Base-by-base conservation (phyloP, 2,329 filamentous ascomycete genomes). In the Claviceps maximensis region DNA sequence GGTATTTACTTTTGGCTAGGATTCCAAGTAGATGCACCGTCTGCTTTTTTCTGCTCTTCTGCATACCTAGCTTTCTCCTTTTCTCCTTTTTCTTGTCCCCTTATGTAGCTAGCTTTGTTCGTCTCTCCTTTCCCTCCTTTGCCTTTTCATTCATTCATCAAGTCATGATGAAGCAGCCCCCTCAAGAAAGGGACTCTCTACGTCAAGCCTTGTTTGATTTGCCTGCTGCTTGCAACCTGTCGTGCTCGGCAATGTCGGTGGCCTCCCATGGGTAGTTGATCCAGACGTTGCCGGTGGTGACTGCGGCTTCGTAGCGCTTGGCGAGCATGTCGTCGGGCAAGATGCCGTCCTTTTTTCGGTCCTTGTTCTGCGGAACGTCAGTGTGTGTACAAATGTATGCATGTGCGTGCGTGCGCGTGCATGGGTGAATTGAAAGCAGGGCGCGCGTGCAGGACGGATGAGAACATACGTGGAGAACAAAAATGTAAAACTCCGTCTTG, bases 241-340 rank as follows among this genome's bases (percentile, higher is more conserved):
- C 91, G 67, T 96, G 91, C 77, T 90, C 87, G 29, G 95, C 89
- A 65, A 97, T 96, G 67, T 96, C 87, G 36, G 72, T 85, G 45
- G 93, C 93, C 74, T 97, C 93, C 93, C 93, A 98, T 17, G 93
- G 93, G 72, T 98, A 98, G 78, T 89, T 94, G 68, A 97, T 97
- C 93, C 93, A 98, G 59, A 89, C 84, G 71, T 98, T 91, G n/a
- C 79, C 80, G 33, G 94, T 87, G 6, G 91, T 97, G 65, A 85
- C 76, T 23, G 93, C 89, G 23, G 93, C 93, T 60, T 86, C 71
- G 72, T 98, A 98, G 62, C 85, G 78, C 54, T 79, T 79, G 53
- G 82, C 71, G 58, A 91, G 75, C 79, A 97, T 89, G 40, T 89
- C 83, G 21, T 80, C 64, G 12, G 93, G 90, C 53, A 98, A 76